Evolutionary conservation across 306 rosid genomes (phyloP).

Genomic region (Glycine soja): DNA sequence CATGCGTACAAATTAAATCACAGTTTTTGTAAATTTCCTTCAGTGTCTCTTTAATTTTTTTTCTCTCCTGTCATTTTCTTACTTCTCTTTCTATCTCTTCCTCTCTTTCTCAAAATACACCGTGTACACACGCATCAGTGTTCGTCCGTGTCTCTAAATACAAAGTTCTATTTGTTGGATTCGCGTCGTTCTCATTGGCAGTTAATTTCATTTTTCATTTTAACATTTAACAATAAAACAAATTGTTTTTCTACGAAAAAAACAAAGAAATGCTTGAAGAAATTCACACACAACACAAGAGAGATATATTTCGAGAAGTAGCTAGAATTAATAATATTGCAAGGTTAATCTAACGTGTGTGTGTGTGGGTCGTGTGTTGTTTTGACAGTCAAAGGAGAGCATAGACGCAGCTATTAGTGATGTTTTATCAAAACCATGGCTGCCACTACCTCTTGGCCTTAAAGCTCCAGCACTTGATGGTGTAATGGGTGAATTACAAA

Average conservation of each 20-base stretch:
- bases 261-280: neutral
- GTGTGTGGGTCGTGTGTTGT: neutral
- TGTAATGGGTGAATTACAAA: conserved; percentile 79
- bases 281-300: neutral
- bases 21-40: neutral
- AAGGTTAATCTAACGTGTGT: neutral
- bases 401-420: conserved; percentile 92
- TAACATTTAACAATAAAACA: neutral
- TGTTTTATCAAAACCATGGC: conserved; percentile 82
- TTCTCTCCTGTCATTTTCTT: conserved; percentile 29
- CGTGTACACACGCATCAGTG: neutral
- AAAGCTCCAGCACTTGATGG: conserved; percentile 81
- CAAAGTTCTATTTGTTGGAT: conserved; percentile 30
- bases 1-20: neutral
- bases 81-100: neutral
- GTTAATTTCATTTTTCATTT: conserved; percentile 29
- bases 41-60: neutral
- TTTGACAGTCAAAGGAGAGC: conserved; percentile 86
- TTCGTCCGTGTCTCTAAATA: conserved; percentile 43
- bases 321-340: neutral
- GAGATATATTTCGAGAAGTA: neutral
- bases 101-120: neutral
- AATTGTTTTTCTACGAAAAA: neutral
- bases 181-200: neutral
- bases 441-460: conserved; percentile 90